Evolutionary conservation across 108 stramenopile genomes (phyloP).

Genomic region (Chaetoceros tenuissimus): DNA sequence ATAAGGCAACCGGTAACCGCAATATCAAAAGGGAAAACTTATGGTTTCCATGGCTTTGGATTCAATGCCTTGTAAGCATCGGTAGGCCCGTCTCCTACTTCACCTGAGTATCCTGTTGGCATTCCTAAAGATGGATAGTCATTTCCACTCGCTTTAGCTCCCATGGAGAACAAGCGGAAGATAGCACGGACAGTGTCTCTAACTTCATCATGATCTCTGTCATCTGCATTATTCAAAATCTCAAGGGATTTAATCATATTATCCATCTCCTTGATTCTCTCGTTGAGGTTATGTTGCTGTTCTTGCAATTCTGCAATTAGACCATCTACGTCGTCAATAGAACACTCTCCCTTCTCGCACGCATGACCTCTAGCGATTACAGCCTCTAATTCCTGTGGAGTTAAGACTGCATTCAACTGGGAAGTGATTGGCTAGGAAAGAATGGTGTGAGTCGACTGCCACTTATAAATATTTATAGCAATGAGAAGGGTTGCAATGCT

Average conservation of each 20-base stretch:
- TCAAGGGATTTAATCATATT: conserved; percentile 52
- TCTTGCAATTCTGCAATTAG: conserved; percentile 52
- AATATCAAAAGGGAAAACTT: no score
- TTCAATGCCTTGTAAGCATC: conserved; percentile 64
- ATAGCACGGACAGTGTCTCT: conserved; percentile 66
- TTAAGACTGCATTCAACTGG: neutral
- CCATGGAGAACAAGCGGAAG: conserved; percentile 53
- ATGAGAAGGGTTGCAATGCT: no score
- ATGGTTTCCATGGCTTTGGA: conserved; percentile 50
- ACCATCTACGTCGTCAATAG: conserved; percentile 51
- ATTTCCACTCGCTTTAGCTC: conserved; percentile 66
- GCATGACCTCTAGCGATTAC: conserved; percentile 42
- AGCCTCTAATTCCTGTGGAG: conserved; percentile 45
- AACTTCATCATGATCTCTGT: conserved; percentile 51
- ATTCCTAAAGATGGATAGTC: conserved; percentile 56
- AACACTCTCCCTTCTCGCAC: conserved; percentile 62
- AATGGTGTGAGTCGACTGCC: no score
- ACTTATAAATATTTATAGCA: no score
- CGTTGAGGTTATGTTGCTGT: conserved; percentile 53
- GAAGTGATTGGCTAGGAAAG: no score
- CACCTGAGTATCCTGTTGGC: conserved; percentile 61
- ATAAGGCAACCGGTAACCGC: no score
- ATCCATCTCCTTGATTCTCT: conserved; percentile 46
- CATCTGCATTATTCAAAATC: conserved; percentile 35
- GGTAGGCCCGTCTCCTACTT: conserved; percentile 61